These are phyloP conservation scores for Moricandia arvensis DNA, from an alignment of 345 rosid genomes.

Conservation along the genomic window DNA sequence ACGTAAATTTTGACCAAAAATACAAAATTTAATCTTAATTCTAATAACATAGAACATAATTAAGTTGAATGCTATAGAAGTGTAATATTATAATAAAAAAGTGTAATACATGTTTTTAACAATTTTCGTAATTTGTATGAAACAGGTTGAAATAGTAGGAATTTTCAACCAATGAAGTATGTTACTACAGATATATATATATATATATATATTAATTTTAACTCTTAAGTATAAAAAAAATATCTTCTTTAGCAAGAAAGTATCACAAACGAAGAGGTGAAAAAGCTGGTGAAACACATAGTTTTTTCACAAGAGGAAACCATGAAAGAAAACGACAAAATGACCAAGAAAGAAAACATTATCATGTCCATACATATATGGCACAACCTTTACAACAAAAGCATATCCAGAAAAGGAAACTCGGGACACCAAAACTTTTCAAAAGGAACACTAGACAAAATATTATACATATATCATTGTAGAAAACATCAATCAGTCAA, in stretches of 20 bases:
- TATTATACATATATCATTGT: background rate
- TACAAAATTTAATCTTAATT: background rate
- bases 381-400: constrained; percentile 31
- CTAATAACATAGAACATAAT: background rate
- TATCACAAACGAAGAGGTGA: background rate
- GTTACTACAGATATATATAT: background rate
- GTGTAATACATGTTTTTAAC: background rate
- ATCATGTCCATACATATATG: constrained; percentile 32
- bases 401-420: constrained; percentile 33
- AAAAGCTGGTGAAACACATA: background rate
- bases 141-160: background rate
- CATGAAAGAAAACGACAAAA: constrained; percentile 8
- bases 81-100: background rate
- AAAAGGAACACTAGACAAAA: constrained; percentile 23
- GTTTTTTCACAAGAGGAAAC: background rate
- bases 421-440: constrained; percentile 26
- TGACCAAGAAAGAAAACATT: constrained; percentile 14
- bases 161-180: background rate
- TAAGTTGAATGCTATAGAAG: background rate
- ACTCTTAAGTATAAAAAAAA: background rate
- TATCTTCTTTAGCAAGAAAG: background rate
- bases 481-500: constrained; percentile 24
- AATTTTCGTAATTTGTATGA: background rate
- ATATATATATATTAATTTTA: no score
- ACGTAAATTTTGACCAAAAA: background rate